A percentile compares a stretch with the other conserved stretches of the same genome.
phyloP scores from a whole-genome alignment of 2,329 filamentous ascomycete genomes.

The Neonectria sp. region DNA sequence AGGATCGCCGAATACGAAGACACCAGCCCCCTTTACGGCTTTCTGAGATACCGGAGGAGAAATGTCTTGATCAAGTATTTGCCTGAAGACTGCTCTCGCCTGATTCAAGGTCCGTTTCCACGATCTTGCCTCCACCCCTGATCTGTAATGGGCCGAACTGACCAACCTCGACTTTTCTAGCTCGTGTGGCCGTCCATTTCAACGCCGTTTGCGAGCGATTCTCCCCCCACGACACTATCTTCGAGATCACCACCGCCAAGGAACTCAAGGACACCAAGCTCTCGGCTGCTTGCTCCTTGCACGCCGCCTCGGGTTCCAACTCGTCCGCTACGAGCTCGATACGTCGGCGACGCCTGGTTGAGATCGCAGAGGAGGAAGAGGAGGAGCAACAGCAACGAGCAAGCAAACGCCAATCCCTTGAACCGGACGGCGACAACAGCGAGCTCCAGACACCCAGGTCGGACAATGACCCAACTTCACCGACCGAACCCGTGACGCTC shows the following conservation, averaged over 20 bases:
- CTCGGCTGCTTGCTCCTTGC: constrained; percentile 89
- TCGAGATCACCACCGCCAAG: constrained; percentile 80
- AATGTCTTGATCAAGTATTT: constrained; percentile 95
- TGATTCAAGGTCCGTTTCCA: constrained; percentile 85
- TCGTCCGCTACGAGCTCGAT: constrained; percentile 88
- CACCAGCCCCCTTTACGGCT: constrained; percentile 90
- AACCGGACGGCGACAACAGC: constrained; percentile 61
- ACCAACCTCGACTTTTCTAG: constrained; percentile 61
- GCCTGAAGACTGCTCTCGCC: constrained; percentile 89
- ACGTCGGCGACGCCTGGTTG: constrained; percentile 83
- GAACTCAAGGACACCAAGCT: constrained; percentile 91
- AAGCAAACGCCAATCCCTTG: constrained; percentile 71
- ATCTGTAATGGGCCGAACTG: constrained; percentile 26
- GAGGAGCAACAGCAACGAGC: constrained; percentile 75
- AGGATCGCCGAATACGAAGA: constrained; percentile 86
- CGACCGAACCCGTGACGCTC: constrained; percentile 60
- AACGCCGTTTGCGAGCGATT: constrained; percentile 79
- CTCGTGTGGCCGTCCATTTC: constrained; percentile 84
- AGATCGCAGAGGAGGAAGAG: constrained; percentile 94
- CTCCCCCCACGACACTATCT: constrained; percentile 87
- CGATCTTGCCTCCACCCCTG: constrained; percentile 11
- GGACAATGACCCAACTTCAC: constrained; percentile 43
- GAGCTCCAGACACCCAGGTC: constrained; percentile 49
- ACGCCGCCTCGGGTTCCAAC: constrained; percentile 88
- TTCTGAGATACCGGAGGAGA: constrained; percentile 89